Conservation (phyloP, 75 land plant genomes). For the Picea glauca region DNA sequence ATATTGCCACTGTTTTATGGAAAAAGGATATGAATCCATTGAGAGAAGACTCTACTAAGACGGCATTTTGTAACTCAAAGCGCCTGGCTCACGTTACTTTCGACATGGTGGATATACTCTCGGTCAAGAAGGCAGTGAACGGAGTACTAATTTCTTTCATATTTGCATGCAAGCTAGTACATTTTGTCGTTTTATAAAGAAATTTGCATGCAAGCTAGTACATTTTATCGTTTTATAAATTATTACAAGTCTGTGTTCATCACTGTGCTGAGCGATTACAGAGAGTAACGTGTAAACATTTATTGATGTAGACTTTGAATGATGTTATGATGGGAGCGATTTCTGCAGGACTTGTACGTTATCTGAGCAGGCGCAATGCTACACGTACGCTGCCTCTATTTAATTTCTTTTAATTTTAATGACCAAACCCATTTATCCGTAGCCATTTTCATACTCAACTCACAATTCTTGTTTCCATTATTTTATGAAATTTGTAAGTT, state of each 20-base stretch:
- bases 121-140: background rate
- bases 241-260: background rate
- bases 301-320: constrained; percentile 58
- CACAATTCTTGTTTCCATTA: background rate
- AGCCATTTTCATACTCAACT: background rate
- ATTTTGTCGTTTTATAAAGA: background rate
- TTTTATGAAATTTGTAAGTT: background rate
- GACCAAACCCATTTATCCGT: background rate
- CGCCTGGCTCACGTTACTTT: background rate
- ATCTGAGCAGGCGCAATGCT: constrained; percentile 19
- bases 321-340: constrained; percentile 74
- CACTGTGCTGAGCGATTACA: background rate
- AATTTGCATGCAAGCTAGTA: background rate
- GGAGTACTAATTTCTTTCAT: background rate
- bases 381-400: background rate
- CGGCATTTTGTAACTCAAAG: background rate
- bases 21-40: background rate
- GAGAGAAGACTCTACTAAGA: background rate
- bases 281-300: background rate
- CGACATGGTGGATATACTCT: background rate
- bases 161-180: background rate
- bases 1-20: background rate
- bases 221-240: background rate
- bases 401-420: background rate
- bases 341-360: constrained; percentile 57